phyloP scores from a whole-genome alignment of 139 green algal species.

The Nannochloris sp. region DNA sequence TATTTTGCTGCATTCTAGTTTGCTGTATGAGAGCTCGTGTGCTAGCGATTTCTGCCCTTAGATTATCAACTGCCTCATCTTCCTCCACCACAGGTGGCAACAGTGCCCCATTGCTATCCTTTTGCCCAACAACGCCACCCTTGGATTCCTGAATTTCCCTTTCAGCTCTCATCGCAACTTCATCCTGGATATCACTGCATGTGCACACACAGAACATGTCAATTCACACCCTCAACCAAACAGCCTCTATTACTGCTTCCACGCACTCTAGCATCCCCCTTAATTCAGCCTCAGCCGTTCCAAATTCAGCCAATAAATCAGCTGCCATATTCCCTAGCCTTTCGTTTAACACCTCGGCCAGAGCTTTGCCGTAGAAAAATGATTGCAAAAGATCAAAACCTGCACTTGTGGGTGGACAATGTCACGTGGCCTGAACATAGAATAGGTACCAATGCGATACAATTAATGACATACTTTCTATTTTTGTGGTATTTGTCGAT shows the following conservation, averaged over 20 bases:
- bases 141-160: constrained; percentile 1
- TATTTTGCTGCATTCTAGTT: constrained; percentile 3
- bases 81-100: constrained; percentile 8
- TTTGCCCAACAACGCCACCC: background rate
- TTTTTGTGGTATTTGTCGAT: too few species aligned
- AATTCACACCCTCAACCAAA: too few species aligned
- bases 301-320: constrained; percentile 28
- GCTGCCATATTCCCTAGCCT: constrained; percentile 24
- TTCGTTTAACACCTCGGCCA: constrained; percentile 36
- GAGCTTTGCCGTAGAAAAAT: constrained; percentile 30
- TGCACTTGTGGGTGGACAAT: background rate
- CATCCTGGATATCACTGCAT: constrained; percentile 34
- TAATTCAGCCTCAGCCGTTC: constrained; percentile 29
- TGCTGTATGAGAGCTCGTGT: constrained; percentile 25
- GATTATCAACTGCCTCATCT: constrained; percentile 29
- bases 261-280: constrained; percentile 13
- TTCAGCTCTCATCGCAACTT: constrained; percentile 24
- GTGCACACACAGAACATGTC: too few species aligned
- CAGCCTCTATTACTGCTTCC: background rate
- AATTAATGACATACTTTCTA: background rate
- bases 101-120: background rate
- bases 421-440: background rate
- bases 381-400: constrained; percentile 27
- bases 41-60: constrained; percentile 34
- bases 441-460: too few species aligned